Evolutionary conservation across 495 filamentous ascomycete genomes (phyloP).

Genomic region (Neurospora pannonica): DNA sequence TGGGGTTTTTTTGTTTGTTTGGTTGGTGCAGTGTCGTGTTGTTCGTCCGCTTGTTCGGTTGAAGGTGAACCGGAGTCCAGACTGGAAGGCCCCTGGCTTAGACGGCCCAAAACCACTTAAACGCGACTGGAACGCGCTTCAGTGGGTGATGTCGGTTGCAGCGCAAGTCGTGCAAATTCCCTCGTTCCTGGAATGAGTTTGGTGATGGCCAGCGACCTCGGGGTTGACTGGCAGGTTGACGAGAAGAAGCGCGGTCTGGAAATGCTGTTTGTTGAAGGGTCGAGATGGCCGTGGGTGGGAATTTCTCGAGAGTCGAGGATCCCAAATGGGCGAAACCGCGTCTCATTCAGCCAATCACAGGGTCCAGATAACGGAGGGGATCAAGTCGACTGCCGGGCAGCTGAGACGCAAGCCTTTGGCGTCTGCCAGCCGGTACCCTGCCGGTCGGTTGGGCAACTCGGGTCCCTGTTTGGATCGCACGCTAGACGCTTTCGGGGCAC

Average conservation of each 20-base stretch:
- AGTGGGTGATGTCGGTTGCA: background rate
- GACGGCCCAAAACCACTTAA: conserved; percentile 24
- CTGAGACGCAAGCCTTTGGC: background rate
- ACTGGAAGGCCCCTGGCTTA: background rate
- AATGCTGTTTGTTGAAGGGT: conserved; percentile 20
- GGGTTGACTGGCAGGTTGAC: conserved; percentile 13
- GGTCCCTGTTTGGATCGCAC: background rate
- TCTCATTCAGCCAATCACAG: conserved; percentile 21
- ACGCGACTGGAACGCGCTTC: conserved; percentile 34
- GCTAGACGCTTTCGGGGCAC: background rate
- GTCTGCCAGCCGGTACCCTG: background rate
- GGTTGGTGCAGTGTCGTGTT: background rate
- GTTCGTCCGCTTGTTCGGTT: conserved; percentile 3
- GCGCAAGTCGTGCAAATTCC: background rate
- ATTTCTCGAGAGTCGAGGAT: conserved; percentile 22
- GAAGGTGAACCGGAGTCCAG: background rate
- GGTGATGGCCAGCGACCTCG: conserved; percentile 15
- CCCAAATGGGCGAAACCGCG: conserved; percentile 26
- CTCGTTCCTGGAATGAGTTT: conserved; percentile 1
- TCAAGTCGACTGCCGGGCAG: conserved; percentile 2
- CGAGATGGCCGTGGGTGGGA: conserved; percentile 18
- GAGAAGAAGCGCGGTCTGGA: conserved; percentile 1
- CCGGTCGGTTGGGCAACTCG: background rate
- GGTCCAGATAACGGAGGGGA: conserved; percentile 9
- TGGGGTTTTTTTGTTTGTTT: background rate